Evolutionary conservation across 768 basidiomycete genomes (phyloP), one percentile per base, ranked within the genome.

Genomic region (Austroboletus festivus): DNA sequence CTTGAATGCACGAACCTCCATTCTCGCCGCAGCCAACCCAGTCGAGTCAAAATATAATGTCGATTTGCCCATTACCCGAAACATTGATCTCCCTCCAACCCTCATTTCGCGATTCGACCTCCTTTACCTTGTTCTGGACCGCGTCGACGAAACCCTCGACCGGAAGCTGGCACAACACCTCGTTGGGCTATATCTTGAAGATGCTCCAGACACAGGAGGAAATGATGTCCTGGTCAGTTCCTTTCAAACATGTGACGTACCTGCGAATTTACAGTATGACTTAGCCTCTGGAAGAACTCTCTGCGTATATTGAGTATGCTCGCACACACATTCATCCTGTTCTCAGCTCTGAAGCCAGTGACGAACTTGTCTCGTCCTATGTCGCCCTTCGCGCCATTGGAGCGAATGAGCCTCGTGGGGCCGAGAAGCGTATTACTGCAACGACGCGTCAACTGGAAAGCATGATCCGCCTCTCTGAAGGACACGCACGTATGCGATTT

Each of bases 101-200:
- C 78, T 99, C 23, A 97, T 99, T 55, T 99, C 96, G 38, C 86
- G 96, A 57, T 99, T 99, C 68, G 96, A 99, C 67, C 73, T 99
- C 34, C 75, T 99, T 7, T 99, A 99, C 60, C 83, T 99, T 24
- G 90, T 99, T 3, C 77, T 99, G 26, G 96, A 99, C 69, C 84
- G 89, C 61, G 88, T 95, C 5, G 94, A 99, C 62, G 95, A 98
- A 64, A 69, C 74, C 15, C 71, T 86, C 44, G 96, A 99, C 65
- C 76, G 94, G 16, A 81, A 75, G 56, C 74, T 99, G 21, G 96
- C 96, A 0, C 88, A 93, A 59, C 93, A 96, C 70, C 75, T 99
- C 8, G 95, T 98, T 20, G 81, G 86, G 0, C 70, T 99, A 48
- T 99, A 99, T 62, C 80, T 98, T 2, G 95, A 99, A 67, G 96